Percentiles rank a stretch among this genome's conserved stretches.
Conservation (phyloP, 1,139 yeast species). For the Candida sp. region DNA sequence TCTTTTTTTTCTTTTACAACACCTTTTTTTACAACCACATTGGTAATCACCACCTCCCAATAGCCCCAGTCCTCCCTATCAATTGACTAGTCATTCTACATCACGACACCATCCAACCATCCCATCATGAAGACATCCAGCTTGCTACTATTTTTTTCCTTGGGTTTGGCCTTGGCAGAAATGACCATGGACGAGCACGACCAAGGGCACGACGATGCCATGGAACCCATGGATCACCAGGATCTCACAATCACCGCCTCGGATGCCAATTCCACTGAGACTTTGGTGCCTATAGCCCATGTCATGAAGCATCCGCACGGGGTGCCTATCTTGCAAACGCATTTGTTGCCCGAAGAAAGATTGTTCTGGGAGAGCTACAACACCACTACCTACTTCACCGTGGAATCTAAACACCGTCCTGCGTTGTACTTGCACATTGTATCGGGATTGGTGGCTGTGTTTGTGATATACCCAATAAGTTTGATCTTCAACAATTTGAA, state of each 20-base stretch:
- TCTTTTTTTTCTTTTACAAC: background rate
- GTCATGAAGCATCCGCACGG: slow-evolving; percentile 67
- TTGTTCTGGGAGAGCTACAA: slow-evolving; percentile 81
- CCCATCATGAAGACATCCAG: slow-evolving; percentile 8
- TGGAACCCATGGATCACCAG: background rate
- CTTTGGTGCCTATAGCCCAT: slow-evolving; percentile 49
- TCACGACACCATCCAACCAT: background rate
- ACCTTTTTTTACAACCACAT: background rate
- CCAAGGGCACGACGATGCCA: slow-evolving; percentile 4
- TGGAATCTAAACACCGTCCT: slow-evolving; percentile 52
- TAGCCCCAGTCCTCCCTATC: background rate
- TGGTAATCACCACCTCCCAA: background rate
- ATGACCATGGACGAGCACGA: slow-evolving; percentile 16
- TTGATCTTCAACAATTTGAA: slow-evolving; percentile 66
- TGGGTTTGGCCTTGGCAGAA: slow-evolving; percentile 9
- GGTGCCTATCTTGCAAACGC: slow-evolving; percentile 71
- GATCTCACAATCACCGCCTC: background rate
- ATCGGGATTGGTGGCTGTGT: slow-evolving; percentile 48
- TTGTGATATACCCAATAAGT: slow-evolving; percentile 70
- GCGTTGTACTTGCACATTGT: slow-evolving; percentile 62
- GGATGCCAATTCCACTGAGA: slow-evolving; percentile 1
- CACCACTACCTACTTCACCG: slow-evolving; percentile 76
- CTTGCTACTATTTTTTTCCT: slow-evolving; percentile 11
- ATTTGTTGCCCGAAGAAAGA: slow-evolving; percentile 72
- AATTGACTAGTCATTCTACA: background rate